These are phyloP conservation scores for Annulohypoxylon stygium DNA, from an alignment of 495 filamentous ascomycete species.

Conservation along the genomic window DNA sequence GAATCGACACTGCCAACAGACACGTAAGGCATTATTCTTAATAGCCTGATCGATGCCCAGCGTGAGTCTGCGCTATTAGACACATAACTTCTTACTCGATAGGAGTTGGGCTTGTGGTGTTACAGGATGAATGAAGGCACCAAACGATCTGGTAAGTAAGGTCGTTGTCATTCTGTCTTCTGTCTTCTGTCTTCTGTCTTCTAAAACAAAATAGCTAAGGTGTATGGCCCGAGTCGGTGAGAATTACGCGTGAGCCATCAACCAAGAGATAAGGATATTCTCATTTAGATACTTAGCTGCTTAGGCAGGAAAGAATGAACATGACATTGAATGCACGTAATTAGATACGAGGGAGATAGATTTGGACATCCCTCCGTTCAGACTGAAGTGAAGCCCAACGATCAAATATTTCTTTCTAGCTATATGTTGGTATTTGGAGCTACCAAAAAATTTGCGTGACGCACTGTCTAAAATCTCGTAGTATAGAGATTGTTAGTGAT, in stretches of 20 bases:
- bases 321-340: background rate
- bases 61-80: background rate
- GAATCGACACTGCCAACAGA: slow-evolving; percentile 7
- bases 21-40: slow-evolving; percentile 9
- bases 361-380: background rate
- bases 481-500: too few relatives aligned
- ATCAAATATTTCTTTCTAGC: background rate
- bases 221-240: background rate
- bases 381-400: background rate
- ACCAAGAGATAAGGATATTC: background rate
- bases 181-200: slow-evolving; percentile 16
- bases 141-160: slow-evolving; percentile 1
- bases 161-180: slow-evolving; percentile 5
- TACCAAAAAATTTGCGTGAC: background rate
- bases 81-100: background rate
- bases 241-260: background rate
- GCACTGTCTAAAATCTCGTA: too few relatives aligned
- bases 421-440: background rate
- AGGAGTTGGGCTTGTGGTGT: slow-evolving; percentile 27
- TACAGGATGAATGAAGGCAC: slow-evolving; percentile 10
- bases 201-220: background rate
- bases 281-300: background rate
- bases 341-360: background rate
- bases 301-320: slow-evolving; percentile 2
- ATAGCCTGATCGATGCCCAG: slow-evolving; percentile 40